Evolutionary conservation across 768 basidiomycete species (phyloP), one percentile per base, ranked within the genome.

Genomic region (Cystofilobasidium bisporidii): DNA sequence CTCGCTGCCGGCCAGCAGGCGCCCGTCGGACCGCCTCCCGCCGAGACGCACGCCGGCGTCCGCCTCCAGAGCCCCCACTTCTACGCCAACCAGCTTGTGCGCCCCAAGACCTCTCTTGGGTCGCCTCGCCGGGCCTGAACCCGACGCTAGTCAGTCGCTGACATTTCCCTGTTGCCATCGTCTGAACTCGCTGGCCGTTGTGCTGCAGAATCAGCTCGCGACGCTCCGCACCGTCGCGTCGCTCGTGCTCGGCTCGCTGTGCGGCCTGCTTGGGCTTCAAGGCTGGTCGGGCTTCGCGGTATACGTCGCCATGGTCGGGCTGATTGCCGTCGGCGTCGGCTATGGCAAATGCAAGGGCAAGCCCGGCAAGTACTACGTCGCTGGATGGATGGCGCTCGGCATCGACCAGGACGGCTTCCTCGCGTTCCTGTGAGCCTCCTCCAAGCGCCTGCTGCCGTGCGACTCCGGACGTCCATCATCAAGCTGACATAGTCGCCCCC

Each of bases 351-450:
- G 53, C 53, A 56, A 32, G 53, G 53, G 53, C 53, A 56, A 14
- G 53, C 53, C 53, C 8, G 30, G 28, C 28, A 28, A 20, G 26
- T 30, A 28, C 28, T 56, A 5, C 30, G 28, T 32, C 28, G 28
- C 5, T 18, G 53, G 53, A 10, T 56, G 53, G 53, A 20, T 18
- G 53, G 53, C 53, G 53, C 53, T 56, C 18, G 17, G 14, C 8
- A 28, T 32, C 18, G 26, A 28, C 9, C 53, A 56, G 30, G 53
- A 56, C n/a, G 53, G 53, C 12, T 32, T 56, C 28, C 53, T 56
- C 15, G 53, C 53, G 30, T 56, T 56, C 53, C 53, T 56, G 53
- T 50, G 48, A 11, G n/a, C n/a, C n/a, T n/a, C n/a, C n/a, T 50
- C 4, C 48, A 11, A 3, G 5, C 48, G 11, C 14, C 48, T 50